Evolutionary conservation across 768 basidiomycete species (phyloP).

Genomic region (Suillus ampliporus): DNA sequence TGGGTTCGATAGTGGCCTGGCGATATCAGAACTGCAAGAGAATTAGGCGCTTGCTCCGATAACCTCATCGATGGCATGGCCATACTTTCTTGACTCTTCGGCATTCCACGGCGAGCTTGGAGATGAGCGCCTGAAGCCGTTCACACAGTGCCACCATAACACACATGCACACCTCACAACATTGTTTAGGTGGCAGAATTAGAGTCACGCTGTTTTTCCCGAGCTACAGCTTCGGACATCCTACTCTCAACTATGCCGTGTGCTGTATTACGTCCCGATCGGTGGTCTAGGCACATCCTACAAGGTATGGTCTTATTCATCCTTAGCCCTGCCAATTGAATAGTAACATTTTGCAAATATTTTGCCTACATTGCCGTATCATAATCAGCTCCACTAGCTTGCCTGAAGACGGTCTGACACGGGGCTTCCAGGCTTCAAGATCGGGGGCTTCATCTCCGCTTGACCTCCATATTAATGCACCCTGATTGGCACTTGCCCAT

Average conservation of each 20-base stretch:
- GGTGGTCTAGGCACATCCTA: neutral
- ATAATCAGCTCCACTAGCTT: neutral
- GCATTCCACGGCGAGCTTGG: neutral
- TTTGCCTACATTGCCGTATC: neutral
- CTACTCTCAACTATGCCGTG: too few relatives aligned
- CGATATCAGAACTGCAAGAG: neutral
- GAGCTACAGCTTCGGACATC: neutral
- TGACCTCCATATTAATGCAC: constrained; percentile 1
- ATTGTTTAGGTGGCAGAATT: neutral
- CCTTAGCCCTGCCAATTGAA: constrained; percentile 2
- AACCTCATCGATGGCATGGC: neutral
- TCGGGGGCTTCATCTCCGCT: constrained; percentile 3
- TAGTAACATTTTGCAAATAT: neutral
- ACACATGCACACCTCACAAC: neutral
- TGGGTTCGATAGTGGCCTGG: neutral
- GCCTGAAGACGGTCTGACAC: neutral
- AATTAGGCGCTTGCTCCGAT: neutral
- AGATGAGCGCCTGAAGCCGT: neutral
- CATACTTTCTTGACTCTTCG: neutral
- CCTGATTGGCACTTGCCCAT: constrained; percentile 3
- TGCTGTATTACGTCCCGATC: too few relatives aligned
- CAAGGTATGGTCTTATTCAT: neutral
- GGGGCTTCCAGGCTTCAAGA: neutral
- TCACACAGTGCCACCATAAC: neutral
- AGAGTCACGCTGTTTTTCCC: neutral